Conservation (phyloP, 2,329 filamentous ascomycete genomes). For the Leptodontidium sp. region DNA sequence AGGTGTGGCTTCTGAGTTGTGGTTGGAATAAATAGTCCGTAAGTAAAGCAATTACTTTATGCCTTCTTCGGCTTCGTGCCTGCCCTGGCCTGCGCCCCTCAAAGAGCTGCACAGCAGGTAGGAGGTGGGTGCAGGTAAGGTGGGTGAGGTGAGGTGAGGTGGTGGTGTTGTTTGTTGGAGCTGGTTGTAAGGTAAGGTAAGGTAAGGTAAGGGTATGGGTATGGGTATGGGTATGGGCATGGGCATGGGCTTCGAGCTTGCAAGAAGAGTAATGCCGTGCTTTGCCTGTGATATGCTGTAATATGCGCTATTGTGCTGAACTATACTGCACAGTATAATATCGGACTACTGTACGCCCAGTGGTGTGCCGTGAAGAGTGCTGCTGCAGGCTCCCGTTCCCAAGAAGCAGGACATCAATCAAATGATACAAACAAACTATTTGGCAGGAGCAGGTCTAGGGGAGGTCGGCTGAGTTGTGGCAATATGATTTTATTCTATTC, state of each 20-base stretch:
- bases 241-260: background rate
- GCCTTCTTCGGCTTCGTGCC: too few relatives aligned
- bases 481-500: background rate
- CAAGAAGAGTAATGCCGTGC: background rate
- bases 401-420: background rate
- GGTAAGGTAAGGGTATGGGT: background rate
- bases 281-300: background rate
- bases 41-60: too few relatives aligned
- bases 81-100: background rate
- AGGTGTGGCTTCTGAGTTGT: background rate
- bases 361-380: too few relatives aligned
- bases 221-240: too few relatives aligned
- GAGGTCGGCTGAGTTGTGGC: background rate
- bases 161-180: slow-evolving; percentile 2
- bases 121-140: too few relatives aligned
- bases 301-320: background rate
- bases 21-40: background rate
- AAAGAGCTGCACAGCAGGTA: background rate
- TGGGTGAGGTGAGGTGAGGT: too few relatives aligned
- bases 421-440: background rate
- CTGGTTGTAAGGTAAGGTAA: background rate
- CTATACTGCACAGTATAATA: too few relatives aligned
- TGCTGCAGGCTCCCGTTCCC: too few relatives aligned
- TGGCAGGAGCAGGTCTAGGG: background rate
- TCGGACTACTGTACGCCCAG: too few relatives aligned